Conservation (phyloP, 2,329 filamentous ascomycete species). For the Phialemoniopsis sp. region DNA sequence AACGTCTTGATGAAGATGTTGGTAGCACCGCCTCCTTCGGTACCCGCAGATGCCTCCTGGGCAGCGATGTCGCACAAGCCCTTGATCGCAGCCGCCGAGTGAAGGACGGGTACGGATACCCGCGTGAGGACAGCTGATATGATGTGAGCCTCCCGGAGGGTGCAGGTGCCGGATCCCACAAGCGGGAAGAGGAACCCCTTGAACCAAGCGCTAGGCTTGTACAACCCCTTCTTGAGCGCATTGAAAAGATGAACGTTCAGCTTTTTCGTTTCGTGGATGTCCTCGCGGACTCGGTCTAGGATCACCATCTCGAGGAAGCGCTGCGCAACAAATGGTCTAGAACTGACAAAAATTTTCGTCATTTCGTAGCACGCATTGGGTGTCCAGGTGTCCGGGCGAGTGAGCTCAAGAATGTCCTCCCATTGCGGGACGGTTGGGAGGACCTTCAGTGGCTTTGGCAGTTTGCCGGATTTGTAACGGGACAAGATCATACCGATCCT, state of each 20-base stretch:
- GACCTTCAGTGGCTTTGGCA: constrained; percentile 97
- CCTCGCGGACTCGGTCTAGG: constrained; percentile 81
- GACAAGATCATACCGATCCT: constrained; percentile 85
- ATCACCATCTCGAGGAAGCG: constrained; percentile 84
- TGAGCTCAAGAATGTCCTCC: constrained; percentile 65
- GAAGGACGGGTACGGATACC: constrained; percentile 83
- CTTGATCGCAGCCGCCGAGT: constrained; percentile 88
- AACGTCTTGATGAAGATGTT: constrained; percentile 94
- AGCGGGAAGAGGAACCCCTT: constrained; percentile 94
- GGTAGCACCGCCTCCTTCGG: constrained; percentile 83
- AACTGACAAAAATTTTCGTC: constrained; percentile 87
- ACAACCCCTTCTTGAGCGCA: constrained; percentile 84
- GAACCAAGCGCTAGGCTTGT: constrained; percentile 95
- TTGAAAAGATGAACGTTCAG: constrained; percentile 96
- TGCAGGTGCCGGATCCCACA: constrained; percentile 80
- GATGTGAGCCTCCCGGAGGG: constrained; percentile 86
- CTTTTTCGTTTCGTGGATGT: constrained; percentile 81
- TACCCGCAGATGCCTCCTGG: constrained; percentile 77
- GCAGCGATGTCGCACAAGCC: constrained; percentile 92
- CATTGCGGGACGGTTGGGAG: constrained; percentile 88
- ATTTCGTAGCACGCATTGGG: constrained; percentile 80
- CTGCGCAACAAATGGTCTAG: constrained; percentile 75
- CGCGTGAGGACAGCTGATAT: constrained; percentile 80
- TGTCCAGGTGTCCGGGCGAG: constrained; percentile 71
- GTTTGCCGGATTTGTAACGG: constrained; percentile 90